Percentiles rank a stretch among this genome's conserved stretches.
These are phyloP conservation scores for Gyrodon lividus DNA, from an alignment of 768 basidiomycete genomes.

Conservation along the genomic window DNA sequence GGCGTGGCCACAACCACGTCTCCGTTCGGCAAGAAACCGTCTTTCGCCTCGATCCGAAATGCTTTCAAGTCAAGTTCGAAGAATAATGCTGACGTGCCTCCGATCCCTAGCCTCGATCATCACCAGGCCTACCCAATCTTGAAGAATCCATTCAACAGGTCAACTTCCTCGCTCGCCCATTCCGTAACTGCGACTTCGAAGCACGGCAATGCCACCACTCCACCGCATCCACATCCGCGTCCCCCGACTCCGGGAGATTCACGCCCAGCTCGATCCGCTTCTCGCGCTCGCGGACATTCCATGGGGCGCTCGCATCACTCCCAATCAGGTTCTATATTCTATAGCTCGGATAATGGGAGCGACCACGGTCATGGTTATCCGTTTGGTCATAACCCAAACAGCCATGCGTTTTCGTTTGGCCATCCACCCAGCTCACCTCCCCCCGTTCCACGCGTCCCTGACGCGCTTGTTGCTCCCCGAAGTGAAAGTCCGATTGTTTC, in stretches of 20 bases:
- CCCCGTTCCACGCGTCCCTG: constrained; percentile 77
- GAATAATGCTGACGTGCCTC: constrained; percentile 64
- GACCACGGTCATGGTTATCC: constrained; percentile 62
- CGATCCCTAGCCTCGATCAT: constrained; percentile 67
- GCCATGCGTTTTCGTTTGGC: no score
- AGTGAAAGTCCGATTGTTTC: constrained; percentile 55
- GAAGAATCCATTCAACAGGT: constrained; percentile 82
- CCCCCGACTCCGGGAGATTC: constrained; percentile 59
- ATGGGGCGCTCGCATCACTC: constrained; percentile 75
- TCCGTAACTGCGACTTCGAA: constrained; percentile 39
- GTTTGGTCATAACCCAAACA: no score
- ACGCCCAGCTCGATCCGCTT: constrained; percentile 29
- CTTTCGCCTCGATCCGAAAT: constrained; percentile 84
- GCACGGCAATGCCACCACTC: constrained; percentile 44
- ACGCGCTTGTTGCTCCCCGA: constrained; percentile 47
- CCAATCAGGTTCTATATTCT: constrained; percentile 70
- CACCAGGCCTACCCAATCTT: constrained; percentile 66
- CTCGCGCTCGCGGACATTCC: constrained; percentile 57
- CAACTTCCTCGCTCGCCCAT: constrained; percentile 69
- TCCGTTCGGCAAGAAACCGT: constrained; percentile 77
- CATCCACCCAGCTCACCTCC: constrained; percentile 57
- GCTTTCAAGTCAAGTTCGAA: constrained; percentile 67
- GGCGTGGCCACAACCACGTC: constrained; percentile 23
- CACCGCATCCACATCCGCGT: constrained; percentile 47
- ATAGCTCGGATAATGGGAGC: constrained; percentile 69